Base-by-base conservation (phyloP, 106 monocot genomes). In the Dendrobium nobile region DNA sequence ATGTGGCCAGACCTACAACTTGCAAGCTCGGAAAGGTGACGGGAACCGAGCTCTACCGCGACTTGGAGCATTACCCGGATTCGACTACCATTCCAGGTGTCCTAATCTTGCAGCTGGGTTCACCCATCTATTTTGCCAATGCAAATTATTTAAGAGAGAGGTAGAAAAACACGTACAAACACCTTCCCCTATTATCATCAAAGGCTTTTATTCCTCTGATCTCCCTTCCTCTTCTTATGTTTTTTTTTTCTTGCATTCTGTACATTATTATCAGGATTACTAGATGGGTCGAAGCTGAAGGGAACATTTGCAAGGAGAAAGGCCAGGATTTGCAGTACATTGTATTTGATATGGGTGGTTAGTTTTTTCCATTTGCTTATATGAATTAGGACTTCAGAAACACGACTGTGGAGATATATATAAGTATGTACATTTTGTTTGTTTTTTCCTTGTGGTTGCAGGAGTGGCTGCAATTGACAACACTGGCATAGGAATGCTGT, bases 1-100 rank as follows among this genome's bases (percentile, higher is more conserved):
- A 88, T 45, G 79, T 96, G 17, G 93, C 96, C 5, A 92, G 96
- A 80, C 96, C 96, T 20, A 54, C 15, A 8, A 87, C 92, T 47
- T 89, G 88, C 78, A 92, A 92, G 80, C 83, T 96, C 22, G 92
- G 87, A 55, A 88, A 74, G 24, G 19, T 90, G 45, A 43, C 31
- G 7, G 87, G 86, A 44, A 80, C 86, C 0, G 72, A 80, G 0
- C 68, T 85, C 0, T 96, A 86, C 68, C 81, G 88, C 0, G 96
- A 96, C 48, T 7, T 85, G 2, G 86, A 89, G 81, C 94, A 94
- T 10, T 97, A 97, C 73, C 82, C 90, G 9, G 80, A 86, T 59
- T 75, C 85, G 2, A 42, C 43, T 44, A 48, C 37, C 37, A 16
- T 86, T 31, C 79, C 87, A 16, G 82, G 86, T 19, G 77, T 94